A percentile compares a stretch with the other conserved stretches of the same genome.
phyloP scores from a whole-genome alignment of 108 stramenopile species.

The Nitzschia sp. region DNA sequence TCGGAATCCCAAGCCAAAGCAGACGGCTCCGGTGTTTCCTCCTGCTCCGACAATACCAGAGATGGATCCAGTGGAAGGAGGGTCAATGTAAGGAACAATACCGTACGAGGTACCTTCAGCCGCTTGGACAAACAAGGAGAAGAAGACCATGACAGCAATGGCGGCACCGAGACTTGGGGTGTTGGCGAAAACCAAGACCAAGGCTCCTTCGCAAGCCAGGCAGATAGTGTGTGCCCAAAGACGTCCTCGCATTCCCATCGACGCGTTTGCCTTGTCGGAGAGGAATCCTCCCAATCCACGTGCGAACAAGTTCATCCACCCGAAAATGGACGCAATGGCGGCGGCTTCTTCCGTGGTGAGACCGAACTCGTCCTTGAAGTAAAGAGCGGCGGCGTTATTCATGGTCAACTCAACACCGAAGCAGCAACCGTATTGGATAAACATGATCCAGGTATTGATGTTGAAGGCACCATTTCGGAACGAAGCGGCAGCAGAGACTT shows the following conservation, averaged over 20 bases:
- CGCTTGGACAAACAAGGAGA: slow-evolving; percentile 80
- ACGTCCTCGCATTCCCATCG: slow-evolving; percentile 70
- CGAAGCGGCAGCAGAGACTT: slow-evolving; percentile 65
- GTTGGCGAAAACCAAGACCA: slow-evolving; percentile 69
- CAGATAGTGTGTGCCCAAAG: slow-evolving; percentile 52
- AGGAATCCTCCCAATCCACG: slow-evolving; percentile 65
- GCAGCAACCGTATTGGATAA: slow-evolving; percentile 89
- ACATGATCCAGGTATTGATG: slow-evolving; percentile 88
- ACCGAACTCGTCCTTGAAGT: slow-evolving; percentile 80
- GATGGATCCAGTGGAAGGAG: slow-evolving; percentile 73
- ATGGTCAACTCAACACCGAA: slow-evolving; percentile 93
- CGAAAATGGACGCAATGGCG: slow-evolving; percentile 72
- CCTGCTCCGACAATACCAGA: slow-evolving; percentile 85
- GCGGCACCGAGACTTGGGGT: slow-evolving; percentile 44
- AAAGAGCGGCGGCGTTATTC: slow-evolving; percentile 87
- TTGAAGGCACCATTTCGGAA: slow-evolving; percentile 74
- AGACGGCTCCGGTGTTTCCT: slow-evolving; percentile 61
- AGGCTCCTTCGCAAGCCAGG: slow-evolving; percentile 59
- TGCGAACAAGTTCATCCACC: slow-evolving; percentile 83
- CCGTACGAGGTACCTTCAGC: slow-evolving; percentile 78
- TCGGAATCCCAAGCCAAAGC: slow-evolving; percentile 60
- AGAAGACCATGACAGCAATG: slow-evolving; percentile 72
- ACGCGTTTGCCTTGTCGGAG: slow-evolving; percentile 49
- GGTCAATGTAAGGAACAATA: slow-evolving; percentile 86
- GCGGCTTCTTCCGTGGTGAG: slow-evolving; percentile 69